A percentile compares a stretch with the other conserved stretches of the same genome.
Conservation (phyloP, 1,284 basidiomycete species). For the Ustilago curta region DNA sequence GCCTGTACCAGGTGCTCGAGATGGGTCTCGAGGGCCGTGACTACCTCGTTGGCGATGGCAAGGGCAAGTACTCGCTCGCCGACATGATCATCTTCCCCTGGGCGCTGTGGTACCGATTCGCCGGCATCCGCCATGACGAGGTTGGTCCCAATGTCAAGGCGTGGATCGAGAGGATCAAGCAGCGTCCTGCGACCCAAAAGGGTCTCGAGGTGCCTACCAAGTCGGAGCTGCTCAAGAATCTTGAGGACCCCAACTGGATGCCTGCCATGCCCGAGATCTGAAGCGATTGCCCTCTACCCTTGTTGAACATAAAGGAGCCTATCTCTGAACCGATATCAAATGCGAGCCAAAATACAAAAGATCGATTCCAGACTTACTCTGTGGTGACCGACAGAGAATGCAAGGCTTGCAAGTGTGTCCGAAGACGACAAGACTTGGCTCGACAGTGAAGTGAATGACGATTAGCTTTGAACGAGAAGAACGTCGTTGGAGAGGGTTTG, state of each 20-base stretch:
- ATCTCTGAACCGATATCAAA: too few relatives aligned
- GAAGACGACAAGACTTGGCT: too few relatives aligned
- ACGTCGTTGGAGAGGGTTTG: too few relatives aligned
- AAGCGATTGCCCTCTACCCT: neutral
- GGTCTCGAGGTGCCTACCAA: slow-evolving; percentile 33
- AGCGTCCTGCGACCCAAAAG: slow-evolving; percentile 36
- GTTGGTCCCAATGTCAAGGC: slow-evolving; percentile 44
- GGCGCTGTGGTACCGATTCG: slow-evolving; percentile 40
- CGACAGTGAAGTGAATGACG: too few relatives aligned
- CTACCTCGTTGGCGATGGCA: slow-evolving; percentile 58
- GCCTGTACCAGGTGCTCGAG: slow-evolving; percentile 56
- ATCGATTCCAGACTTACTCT: too few relatives aligned
- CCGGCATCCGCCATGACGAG: slow-evolving; percentile 36
- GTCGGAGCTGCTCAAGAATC: slow-evolving; percentile 34
- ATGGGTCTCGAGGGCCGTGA: slow-evolving; percentile 47
- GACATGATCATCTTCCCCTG: slow-evolving; percentile 57
- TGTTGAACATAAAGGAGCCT: too few relatives aligned
- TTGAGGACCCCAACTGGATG: slow-evolving; percentile 53
- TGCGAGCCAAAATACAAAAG: too few relatives aligned
- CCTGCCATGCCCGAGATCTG: slow-evolving; percentile 46
- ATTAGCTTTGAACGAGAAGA: too few relatives aligned
- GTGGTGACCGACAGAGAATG: too few relatives aligned
- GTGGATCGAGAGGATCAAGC: slow-evolving; percentile 44
- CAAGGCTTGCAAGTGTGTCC: too few relatives aligned
- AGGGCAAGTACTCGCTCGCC: slow-evolving; percentile 57